Evolutionary conservation across 495 filamentous ascomycete genomes (phyloP).

Genomic region (Delitschia confertaspora): DNA sequence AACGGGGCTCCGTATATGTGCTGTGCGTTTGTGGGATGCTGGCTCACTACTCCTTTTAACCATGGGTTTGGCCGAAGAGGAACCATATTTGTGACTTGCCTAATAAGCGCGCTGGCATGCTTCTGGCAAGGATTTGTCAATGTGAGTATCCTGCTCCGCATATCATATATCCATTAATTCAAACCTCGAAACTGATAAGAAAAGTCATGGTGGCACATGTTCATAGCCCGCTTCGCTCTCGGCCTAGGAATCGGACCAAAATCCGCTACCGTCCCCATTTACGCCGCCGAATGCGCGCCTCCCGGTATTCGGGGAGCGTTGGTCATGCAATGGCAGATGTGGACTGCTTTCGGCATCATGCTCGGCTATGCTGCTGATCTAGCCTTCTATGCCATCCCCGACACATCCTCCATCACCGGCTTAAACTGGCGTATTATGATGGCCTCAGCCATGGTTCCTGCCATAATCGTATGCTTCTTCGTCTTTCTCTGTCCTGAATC

Average conservation of each 20-base stretch:
- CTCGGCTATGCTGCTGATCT: conserved; percentile 64
- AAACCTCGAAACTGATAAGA: not conserved
- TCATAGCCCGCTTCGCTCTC: conserved; percentile 30
- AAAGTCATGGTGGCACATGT: conserved; percentile 55
- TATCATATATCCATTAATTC: not conserved
- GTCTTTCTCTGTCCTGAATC: conserved; percentile 70
- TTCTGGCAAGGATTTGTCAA: conserved; percentile 71
- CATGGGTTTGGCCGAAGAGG: conserved; percentile 69
- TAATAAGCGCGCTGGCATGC: conserved; percentile 57
- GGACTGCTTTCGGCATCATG: conserved; percentile 71
- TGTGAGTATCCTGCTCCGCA: not conserved
- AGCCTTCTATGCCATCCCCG: conserved; percentile 57
- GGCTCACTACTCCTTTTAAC: conserved; percentile 77
- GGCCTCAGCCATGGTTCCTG: conserved; percentile 66
- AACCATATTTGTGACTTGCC: conserved; percentile 71
- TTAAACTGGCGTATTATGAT: conserved; percentile 83
- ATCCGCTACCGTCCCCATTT: conserved; percentile 69
- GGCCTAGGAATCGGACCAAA: conserved; percentile 72
- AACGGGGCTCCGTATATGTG: conserved; percentile 61
- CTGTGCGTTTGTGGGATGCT: conserved; percentile 70
- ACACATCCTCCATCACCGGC: conserved; percentile 47
- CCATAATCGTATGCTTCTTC: conserved; percentile 58
- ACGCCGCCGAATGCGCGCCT: conserved; percentile 68
- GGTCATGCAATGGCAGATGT: conserved; percentile 67
- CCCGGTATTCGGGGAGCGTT: conserved; percentile 65